These are phyloP conservation scores for Penicillium brasilianum DNA, from an alignment of 2,329 filamentous ascomycete genomes.

Conservation along the genomic window DNA sequence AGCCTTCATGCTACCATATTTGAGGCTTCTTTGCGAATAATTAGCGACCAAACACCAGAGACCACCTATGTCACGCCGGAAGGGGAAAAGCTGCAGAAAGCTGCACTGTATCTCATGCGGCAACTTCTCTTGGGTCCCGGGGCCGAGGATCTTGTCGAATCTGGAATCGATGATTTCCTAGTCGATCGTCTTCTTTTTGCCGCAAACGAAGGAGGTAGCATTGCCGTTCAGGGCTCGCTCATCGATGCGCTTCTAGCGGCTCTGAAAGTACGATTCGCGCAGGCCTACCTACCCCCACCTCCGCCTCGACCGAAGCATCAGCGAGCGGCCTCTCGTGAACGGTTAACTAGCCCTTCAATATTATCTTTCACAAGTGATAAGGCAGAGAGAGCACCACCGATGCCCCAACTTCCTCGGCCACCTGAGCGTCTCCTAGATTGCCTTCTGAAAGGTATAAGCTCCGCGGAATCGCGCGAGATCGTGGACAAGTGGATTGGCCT, in stretches of 20 bases:
- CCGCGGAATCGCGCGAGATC: slow-evolving; percentile 72
- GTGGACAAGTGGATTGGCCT: slow-evolving; percentile 93
- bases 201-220: slow-evolving; percentile 63
- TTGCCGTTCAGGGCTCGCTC: slow-evolving; percentile 75
- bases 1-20: slow-evolving; percentile 43
- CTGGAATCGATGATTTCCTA: slow-evolving; percentile 70
- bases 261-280: slow-evolving; percentile 64
- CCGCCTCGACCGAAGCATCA: slow-evolving; percentile 40
- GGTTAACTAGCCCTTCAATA: slow-evolving; percentile 47
- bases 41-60: slow-evolving; percentile 29
- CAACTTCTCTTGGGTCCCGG: slow-evolving; percentile 48
- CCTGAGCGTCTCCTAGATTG: slow-evolving; percentile 78
- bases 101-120: slow-evolving; percentile 69
- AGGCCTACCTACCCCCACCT: slow-evolving; percentile 42
- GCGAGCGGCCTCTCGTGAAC: slow-evolving; percentile 47
- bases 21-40: slow-evolving; percentile 37
- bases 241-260: slow-evolving; percentile 78
- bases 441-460: slow-evolving; percentile 79
- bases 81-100: slow-evolving; percentile 71
- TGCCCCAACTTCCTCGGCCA: slow-evolving; percentile 45
- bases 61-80: slow-evolving; percentile 51
- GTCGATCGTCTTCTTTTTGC: slow-evolving; percentile 70
- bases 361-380: slow-evolving; percentile 54
- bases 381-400: slow-evolving; percentile 43
- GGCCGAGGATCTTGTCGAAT: slow-evolving; percentile 44